Percentiles rank a stretch among this genome's conserved stretches.
phyloP scores from a whole-genome alignment of 495 filamentous ascomycete species.

The Xeromyces bisporus region DNA sequence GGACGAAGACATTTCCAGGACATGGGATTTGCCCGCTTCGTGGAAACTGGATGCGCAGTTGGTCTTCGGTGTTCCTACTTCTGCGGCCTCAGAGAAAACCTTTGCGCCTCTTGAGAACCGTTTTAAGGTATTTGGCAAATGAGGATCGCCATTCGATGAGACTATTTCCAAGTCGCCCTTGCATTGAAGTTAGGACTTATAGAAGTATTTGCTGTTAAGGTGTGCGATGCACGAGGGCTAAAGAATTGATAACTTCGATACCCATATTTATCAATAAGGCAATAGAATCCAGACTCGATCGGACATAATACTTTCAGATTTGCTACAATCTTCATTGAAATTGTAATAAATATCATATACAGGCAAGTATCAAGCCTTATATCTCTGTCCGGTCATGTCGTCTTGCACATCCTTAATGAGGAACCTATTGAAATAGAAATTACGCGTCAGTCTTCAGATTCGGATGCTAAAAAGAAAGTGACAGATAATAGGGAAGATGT shows the following conservation, averaged over 20 bases:
- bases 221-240: too few relatives aligned
- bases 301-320: too few relatives aligned
- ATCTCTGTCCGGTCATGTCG: constrained; percentile 40
- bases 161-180: too few relatives aligned
- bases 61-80: constrained; percentile 38
- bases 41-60: constrained; percentile 48
- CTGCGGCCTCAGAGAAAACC: constrained; percentile 16
- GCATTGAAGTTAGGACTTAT: too few relatives aligned
- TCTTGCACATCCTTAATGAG: constrained; percentile 63
- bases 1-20: constrained; percentile 35
- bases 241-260: too few relatives aligned
- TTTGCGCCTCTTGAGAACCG: constrained; percentile 23
- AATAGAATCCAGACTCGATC: too few relatives aligned
- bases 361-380: constrained; percentile 31
- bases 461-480: constrained; percentile 1
- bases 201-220: too few relatives aligned
- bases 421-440: constrained; percentile 35
- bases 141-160: too few relatives aligned
- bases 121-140: constrained; percentile 21
- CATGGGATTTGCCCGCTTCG: constrained; percentile 39
- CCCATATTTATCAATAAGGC: too few relatives aligned
- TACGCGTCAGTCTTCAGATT: constrained; percentile 8
- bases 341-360: too few relatives aligned
- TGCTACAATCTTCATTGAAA: too few relatives aligned
- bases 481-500: background rate